Evolutionary conservation across 768 basidiomycete species (phyloP), one percentile per base, ranked within the genome.

Genomic region (Naganishia onofrii): DNA sequence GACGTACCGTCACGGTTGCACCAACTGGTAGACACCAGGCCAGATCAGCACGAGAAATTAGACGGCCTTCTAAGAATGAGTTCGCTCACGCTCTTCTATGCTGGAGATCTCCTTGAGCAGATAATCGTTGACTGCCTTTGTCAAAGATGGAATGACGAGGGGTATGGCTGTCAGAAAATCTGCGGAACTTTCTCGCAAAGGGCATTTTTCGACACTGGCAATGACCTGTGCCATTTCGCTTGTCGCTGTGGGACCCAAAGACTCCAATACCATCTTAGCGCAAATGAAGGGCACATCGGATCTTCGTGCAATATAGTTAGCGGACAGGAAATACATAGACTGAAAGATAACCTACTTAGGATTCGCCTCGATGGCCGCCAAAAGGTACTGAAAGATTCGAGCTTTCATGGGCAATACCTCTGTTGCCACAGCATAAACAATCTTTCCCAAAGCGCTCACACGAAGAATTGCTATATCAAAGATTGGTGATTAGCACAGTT

Each of bases 401-500:
- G 44, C 21, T 44, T 29, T n/a, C 46, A 69, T 48, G 7, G 32
- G 42, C 23, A 69, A 42, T 19, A 58, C 68, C n/a, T 58, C 56
- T 10, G 68, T 69, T 26, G 56, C 56, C 3, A 69, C 10, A n/a
- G 56, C 68, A 34, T 69, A 46, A 48, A 69, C 58, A 17, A 69
- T 56, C 12, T 60, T 36, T 6, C 68, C 68, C 3, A 69, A 34
- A 32, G 58, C 57, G 31, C 15, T 13, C 17, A 52, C 23, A 21
- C 58, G 58, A 10, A 32, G 34, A 12, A 58, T 28, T 19, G 46
- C 54, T 53, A n/a, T 29, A 57, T 57, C 56, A 31, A 31, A 46
- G 36, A 66, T n/a, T 31, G 5, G n/a, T 3, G 12, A n/a, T 66
- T 4, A 66, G 53, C 17, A 23, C 28, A 9, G 19, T 65, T 13